These are phyloP conservation scores for Saccharomycopsis sp. DNA, from an alignment of 805 yeast genomes.

Conservation along the genomic window DNA sequence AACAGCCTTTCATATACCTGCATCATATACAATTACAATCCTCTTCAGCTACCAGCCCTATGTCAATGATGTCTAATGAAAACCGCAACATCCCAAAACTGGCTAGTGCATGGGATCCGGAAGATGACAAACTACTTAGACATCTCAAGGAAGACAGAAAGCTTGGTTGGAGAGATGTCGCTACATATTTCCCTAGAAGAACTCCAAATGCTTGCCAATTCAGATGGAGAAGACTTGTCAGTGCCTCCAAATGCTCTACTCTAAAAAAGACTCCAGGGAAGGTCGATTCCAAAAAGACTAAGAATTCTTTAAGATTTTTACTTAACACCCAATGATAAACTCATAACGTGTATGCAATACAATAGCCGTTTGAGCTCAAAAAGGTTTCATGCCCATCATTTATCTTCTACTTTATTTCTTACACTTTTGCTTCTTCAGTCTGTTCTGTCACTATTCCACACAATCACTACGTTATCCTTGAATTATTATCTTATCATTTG, in stretches of 20 bases:
- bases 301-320: neutral
- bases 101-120: conserved; percentile 38
- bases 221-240: conserved; percentile 42
- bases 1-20: neutral
- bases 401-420: neutral
- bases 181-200: conserved; percentile 42
- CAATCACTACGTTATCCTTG: neutral
- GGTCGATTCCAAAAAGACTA: neutral
- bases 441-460: neutral
- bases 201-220: conserved; percentile 53
- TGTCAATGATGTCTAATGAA: neutral
- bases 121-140: conserved; percentile 39
- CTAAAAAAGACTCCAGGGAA: conserved; percentile 3
- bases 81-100: conserved; percentile 10
- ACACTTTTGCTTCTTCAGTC: neutral
- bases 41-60: neutral
- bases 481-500: neutral
- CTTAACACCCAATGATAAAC: neutral
- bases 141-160: conserved; percentile 44
- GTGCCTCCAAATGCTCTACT: conserved; percentile 10
- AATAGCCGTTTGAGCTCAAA: too few relatives aligned
- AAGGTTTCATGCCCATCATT: neutral
- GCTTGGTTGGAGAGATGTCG: conserved; percentile 51
- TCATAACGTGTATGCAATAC: neutral
- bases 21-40: conserved; percentile 2